Percentiles rank a stretch among this genome's conserved stretches.
Conservation (phyloP, 1,284 basidiomycete species). For the Ustilago trichophora region DNA sequence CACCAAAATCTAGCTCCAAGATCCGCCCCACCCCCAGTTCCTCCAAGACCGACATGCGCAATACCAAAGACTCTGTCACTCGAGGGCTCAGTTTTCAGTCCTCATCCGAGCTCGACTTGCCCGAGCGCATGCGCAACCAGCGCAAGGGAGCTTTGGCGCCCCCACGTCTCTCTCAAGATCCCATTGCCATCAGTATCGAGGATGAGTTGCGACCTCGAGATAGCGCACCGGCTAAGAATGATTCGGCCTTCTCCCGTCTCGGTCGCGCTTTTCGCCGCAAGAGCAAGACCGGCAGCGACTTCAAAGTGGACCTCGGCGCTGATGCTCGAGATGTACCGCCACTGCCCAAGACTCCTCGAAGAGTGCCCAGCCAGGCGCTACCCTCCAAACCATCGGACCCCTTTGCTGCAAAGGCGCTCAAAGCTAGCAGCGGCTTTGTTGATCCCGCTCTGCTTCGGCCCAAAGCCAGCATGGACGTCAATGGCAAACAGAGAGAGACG, state of each 20-base stretch:
- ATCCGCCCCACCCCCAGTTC: slow-evolving; percentile 2
- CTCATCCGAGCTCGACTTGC: slow-evolving; percentile 36
- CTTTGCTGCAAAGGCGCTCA: slow-evolving; percentile 24
- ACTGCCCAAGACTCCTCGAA: slow-evolving; percentile 17
- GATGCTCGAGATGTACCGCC: slow-evolving; percentile 10
- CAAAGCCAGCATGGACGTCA: slow-evolving; percentile 9
- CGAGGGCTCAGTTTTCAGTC: slow-evolving; percentile 28
- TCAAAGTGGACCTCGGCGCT: slow-evolving; percentile 14
- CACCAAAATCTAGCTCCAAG: slow-evolving; percentile 21
- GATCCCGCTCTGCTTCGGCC: not conserved
- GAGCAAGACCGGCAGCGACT: slow-evolving; percentile 39
- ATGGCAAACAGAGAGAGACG: slow-evolving; percentile 2
- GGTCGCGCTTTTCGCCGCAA: slow-evolving; percentile 45
- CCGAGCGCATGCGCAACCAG: slow-evolving; percentile 34
- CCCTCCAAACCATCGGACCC: slow-evolving; percentile 13
- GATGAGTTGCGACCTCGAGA: slow-evolving; percentile 21
- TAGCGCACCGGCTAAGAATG: slow-evolving; percentile 2
- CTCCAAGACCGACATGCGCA: slow-evolving; percentile 8
- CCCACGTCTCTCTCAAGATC: slow-evolving; percentile 37
- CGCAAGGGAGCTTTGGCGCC: slow-evolving; percentile 34
- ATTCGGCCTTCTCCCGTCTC: slow-evolving; percentile 38
- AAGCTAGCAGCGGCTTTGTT: too few relatives aligned
- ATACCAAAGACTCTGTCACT: slow-evolving; percentile 5
- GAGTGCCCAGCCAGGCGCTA: slow-evolving; percentile 9
- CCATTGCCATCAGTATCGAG: slow-evolving; percentile 36